Base-by-base conservation (phyloP, 768 basidiomycete genomes). In the Auriscalpium orientale region DNA sequence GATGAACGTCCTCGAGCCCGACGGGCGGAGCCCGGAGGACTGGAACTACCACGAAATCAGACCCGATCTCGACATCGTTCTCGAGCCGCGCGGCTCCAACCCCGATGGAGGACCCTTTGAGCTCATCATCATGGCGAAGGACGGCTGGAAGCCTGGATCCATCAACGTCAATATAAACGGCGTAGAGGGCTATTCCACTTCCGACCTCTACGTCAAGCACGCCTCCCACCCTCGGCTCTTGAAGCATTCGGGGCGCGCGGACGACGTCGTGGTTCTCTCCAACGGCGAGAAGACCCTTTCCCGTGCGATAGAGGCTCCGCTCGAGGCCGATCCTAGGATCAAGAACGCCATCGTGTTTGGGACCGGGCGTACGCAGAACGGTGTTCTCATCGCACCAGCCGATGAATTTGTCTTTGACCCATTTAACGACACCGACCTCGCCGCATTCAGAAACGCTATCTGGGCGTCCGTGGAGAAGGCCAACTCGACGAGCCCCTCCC, bases 401-500 rank as follows among this genome's bases (percentile, higher is more conserved):
- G 21, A 22, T 18, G 59, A 49, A 35, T 44, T 18, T 4, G 52
- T 43, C 38, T 53, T 53, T 20, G 50, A 28, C 15, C 52, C 52
- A 2, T 45, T 11, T 2, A 37, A 53, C 49, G 38, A 13, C n/a
- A 9, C 16, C 37, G 21, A 37, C 34, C 40, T 40, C 22, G 37
- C 49, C n/a, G 56, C 49, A n/a, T 43, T 43, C 49, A 15, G 40
- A 43, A 43, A 2, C 40, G 12, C 40, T 7, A 35, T 22, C 36
- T 63, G 64, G 64, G 55, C 63, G 4, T 43, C 44, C 11, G 58
- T 65, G 3, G 65, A 65, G 34, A 53, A 62, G 22, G 62, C 62
- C 8, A 66, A 66, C 51, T 43, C 12, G 15, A 21, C 45, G 7
- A 61, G 58, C 5, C 64, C 65, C 1, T 50, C 59, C 34, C 62